Percentiles rank a stretch among this genome's conserved stretches.
Evolutionary conservation across 2,329 filamentous ascomycete species (phyloP).

Genomic region (Aspergillus sp.): DNA sequence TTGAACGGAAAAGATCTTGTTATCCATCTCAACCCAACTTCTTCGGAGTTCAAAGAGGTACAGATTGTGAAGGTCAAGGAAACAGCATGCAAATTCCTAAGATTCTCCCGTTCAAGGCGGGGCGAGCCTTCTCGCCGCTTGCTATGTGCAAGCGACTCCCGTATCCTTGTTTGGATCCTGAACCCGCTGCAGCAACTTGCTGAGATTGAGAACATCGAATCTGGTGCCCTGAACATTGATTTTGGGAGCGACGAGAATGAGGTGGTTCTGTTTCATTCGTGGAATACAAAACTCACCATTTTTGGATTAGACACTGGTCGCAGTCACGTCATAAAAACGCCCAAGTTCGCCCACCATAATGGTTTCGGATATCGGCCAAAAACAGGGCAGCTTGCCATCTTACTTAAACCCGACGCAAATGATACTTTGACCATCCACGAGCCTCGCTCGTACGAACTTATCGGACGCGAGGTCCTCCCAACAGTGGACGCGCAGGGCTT

Average conservation of each 20-base stretch:
- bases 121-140: constrained; percentile 34
- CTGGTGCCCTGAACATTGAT: constrained; percentile 40
- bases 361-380: constrained; percentile 46
- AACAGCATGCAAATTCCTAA: constrained; percentile 35
- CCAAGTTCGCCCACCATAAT: constrained; percentile 43
- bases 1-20: constrained; percentile 38
- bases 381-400: constrained; percentile 45
- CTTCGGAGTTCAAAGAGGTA: constrained; percentile 36
- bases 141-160: constrained; percentile 39
- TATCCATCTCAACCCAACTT: constrained; percentile 35
- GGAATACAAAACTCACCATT: constrained; percentile 45
- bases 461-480: constrained; percentile 43
- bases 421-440: constrained; percentile 48
- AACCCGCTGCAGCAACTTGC: constrained; percentile 42
- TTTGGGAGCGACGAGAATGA: constrained; percentile 45
- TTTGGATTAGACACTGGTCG: constrained; percentile 40
- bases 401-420: constrained; percentile 44
- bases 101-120: constrained; percentile 30
- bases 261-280: constrained; percentile 44
- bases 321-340: constrained; percentile 45
- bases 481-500: constrained; percentile 62
- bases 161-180: constrained; percentile 43
- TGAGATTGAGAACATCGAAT: constrained; percentile 47
- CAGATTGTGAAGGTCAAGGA: constrained; percentile 40
- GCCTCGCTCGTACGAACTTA: constrained; percentile 37